These are phyloP conservation scores for Knoxdaviesia proteae DNA, from an alignment of 2,329 filamentous ascomycete species.

Conservation along the genomic window DNA sequence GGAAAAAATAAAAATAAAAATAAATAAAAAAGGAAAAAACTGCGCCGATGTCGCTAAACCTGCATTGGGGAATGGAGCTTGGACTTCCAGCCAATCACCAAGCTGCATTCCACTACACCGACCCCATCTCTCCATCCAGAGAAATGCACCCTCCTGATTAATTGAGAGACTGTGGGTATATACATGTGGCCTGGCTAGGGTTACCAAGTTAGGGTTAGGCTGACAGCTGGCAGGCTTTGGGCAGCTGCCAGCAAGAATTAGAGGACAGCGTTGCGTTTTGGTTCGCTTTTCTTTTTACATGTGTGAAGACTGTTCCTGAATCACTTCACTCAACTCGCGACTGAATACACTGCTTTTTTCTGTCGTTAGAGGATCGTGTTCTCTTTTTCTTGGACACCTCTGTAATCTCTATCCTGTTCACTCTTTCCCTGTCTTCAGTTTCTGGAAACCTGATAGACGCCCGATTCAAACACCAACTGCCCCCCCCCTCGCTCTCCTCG, in stretches of 20 bases:
- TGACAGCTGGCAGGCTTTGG: too few relatives aligned
- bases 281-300: too few relatives aligned
- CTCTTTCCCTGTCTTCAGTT: background rate
- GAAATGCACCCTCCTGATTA: too few relatives aligned
- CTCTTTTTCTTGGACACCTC: conserved; percentile 1
- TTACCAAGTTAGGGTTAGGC: too few relatives aligned
- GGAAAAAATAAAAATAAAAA: background rate
- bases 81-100: background rate
- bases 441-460: background rate
- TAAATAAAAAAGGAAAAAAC: background rate
- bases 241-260: too few relatives aligned
- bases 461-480: background rate
- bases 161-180: too few relatives aligned
- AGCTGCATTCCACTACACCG: background rate
- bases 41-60: background rate
- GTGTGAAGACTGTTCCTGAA: too few relatives aligned
- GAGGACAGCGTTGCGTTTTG: too few relatives aligned
- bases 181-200: too few relatives aligned
- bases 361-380: background rate
- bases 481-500: background rate
- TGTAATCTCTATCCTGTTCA: background rate
- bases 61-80: background rate
- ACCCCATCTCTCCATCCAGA: background rate
- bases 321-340: too few relatives aligned
- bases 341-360: too few relatives aligned